Evolutionary conservation across 179 eudicot species (phyloP).

Genomic region (Vitellaria paradoxa): DNA sequence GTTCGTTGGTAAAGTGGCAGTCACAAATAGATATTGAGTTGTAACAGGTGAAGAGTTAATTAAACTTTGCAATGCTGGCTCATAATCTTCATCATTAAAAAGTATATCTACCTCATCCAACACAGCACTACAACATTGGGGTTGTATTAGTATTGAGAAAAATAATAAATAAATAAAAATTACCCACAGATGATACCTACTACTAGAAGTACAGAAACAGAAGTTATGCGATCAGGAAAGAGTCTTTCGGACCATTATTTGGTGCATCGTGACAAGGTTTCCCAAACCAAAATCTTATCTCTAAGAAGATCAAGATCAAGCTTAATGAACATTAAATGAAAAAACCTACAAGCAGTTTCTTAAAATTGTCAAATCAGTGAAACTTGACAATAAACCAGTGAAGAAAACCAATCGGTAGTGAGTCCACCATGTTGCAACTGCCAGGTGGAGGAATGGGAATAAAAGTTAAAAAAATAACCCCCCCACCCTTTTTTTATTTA

Average conservation of each 20-base stretch:
- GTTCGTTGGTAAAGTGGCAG: no score
- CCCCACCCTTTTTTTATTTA: no score
- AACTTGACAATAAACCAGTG: background rate
- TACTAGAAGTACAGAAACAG: background rate
- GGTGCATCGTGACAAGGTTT: background rate
- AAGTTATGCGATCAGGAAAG: background rate
- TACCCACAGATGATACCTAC: no score
- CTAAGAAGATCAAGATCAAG: background rate
- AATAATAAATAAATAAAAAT: background rate
- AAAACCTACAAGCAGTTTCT: background rate
- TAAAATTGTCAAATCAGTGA: background rate
- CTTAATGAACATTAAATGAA: background rate
- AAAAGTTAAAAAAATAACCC: no score
- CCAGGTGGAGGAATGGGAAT: background rate
- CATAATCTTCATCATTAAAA: conserved; percentile 92
- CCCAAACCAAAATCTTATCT: background rate
- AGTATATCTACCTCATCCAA: no score
- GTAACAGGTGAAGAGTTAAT: conserved; percentile 61
- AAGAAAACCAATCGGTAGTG: background rate
- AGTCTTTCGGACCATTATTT: background rate
- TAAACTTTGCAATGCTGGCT: conserved; percentile 67
- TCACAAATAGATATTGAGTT: conserved; percentile 89
- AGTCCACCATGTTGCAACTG: background rate
- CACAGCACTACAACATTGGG: conserved; percentile 61
- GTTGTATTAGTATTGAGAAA: conserved; percentile 10